Evolutionary conservation across 768 basidiomycete species (phyloP).

Genomic region (Trametes gibbosa): DNA sequence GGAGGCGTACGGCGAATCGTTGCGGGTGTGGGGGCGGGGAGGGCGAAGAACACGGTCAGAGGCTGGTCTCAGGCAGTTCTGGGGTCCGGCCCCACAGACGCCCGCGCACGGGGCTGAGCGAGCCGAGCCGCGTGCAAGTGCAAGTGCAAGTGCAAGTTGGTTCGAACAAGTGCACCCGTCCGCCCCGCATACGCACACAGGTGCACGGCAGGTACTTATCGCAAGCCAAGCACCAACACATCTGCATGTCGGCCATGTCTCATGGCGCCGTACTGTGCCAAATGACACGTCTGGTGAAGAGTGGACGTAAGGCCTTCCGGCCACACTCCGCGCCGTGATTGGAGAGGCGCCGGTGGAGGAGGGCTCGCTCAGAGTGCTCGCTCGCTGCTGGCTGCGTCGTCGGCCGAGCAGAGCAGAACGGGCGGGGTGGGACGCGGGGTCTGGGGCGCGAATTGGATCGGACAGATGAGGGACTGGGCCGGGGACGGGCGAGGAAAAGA

Average conservation of each 20-base stretch:
- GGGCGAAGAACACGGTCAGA: background rate
- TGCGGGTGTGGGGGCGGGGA: background rate
- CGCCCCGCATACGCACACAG: background rate
- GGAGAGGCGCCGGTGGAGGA: conserved; percentile 8
- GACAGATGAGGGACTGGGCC: background rate
- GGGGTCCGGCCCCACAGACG: conserved; percentile 9
- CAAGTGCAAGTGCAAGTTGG: too few species aligned
- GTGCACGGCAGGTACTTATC: conserved; percentile 3
- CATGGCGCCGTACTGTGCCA: background rate
- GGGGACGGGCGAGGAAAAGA: conserved; percentile 18
- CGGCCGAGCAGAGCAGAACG: background rate
- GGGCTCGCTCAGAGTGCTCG: background rate
- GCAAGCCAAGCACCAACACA: background rate
- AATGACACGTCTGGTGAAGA: conserved; percentile 11
- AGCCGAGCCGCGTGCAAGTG: background rate
- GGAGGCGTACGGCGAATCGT: background rate
- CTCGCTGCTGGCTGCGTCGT: background rate
- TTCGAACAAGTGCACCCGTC: too few species aligned
- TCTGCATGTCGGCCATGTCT: conserved; percentile 2
- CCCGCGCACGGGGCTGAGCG: background rate
- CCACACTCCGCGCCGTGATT: background rate
- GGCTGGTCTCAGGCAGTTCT: conserved; percentile 7
- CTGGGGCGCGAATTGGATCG: background rate
- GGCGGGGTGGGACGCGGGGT: background rate
- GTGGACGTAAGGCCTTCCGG: background rate